Conservation (phyloP, 306 rosid genomes). For the Acacia crassicarpa region DNA sequence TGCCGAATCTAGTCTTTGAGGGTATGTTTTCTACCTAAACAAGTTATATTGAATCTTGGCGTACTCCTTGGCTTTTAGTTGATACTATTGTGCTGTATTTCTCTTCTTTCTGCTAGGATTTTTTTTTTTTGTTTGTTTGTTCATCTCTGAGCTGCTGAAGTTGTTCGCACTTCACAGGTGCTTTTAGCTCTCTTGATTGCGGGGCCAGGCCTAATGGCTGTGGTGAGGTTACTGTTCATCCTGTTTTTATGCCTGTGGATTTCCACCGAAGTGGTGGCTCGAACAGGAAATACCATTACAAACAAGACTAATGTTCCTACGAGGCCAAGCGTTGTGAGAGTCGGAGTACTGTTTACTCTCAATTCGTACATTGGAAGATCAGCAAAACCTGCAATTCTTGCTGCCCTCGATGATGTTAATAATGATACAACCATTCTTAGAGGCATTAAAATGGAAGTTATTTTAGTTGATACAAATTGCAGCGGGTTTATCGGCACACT, state of each 20-base stretch:
- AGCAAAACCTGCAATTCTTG: conserved; percentile 53
- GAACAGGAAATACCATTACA: conserved; percentile 39
- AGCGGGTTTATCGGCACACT: conserved; percentile 70
- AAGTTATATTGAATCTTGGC: conserved; percentile 27
- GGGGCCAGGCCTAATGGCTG: conserved; percentile 20
- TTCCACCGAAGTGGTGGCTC: conserved; percentile 47
- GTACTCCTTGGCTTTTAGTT: conserved; percentile 9
- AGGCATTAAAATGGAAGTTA: conserved; percentile 38
- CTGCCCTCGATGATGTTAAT: conserved; percentile 65
- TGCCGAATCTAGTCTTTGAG: conserved; percentile 33
- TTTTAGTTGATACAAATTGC: conserved; percentile 60
- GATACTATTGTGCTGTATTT: neutral
- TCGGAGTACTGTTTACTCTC: conserved; percentile 64
- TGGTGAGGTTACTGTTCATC: conserved; percentile 30
- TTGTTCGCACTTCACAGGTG: conserved; percentile 36
- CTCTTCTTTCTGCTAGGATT: neutral
- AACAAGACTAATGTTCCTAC: conserved; percentile 39
- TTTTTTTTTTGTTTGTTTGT: neutral
- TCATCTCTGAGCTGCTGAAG: conserved; percentile 24
- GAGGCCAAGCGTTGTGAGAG: conserved; percentile 50
- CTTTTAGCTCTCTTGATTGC: conserved; percentile 22
- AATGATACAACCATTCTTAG: conserved; percentile 51
- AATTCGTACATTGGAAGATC: conserved; percentile 69
- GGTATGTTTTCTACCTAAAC: conserved; percentile 16
- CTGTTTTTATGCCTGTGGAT: conserved; percentile 54